Evolutionary conservation across 2,329 filamentous ascomycete genomes (phyloP).

Genomic region (Cladophialophora psammophila): DNA sequence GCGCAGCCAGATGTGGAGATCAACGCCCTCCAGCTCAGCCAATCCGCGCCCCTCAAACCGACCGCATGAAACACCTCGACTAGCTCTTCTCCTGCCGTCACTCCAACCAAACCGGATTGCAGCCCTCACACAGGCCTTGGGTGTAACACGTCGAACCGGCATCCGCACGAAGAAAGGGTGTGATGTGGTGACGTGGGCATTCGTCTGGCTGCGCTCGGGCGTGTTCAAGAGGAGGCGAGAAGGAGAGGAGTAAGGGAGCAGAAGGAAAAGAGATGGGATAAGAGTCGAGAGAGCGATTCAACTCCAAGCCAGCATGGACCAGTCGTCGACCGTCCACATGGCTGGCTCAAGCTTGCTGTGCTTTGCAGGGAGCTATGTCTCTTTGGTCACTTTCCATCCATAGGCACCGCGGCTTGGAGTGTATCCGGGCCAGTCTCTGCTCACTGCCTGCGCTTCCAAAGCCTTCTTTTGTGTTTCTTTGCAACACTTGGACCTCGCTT

Average conservation of each 20-base stretch:
- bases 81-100: constrained; percentile 12
- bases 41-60: constrained; percentile 11
- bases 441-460: constrained; percentile 14
- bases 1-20: background rate
- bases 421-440: constrained; percentile 3
- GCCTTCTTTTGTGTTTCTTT: constrained; percentile 22
- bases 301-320: background rate
- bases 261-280: no score
- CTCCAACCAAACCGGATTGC: background rate
- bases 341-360: background rate
- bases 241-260: background rate
- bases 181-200: background rate
- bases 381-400: background rate
- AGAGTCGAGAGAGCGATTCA: background rate
- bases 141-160: constrained; percentile 1
- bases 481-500: constrained; percentile 4
- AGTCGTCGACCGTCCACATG: background rate
- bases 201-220: background rate
- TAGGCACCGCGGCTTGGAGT: background rate
- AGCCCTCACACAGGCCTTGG: background rate
- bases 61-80: constrained; percentile 17
- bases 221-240: background rate
- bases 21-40: constrained; percentile 1
- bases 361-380: constrained; percentile 8
- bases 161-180: background rate